Evolutionary conservation across 2,329 filamentous ascomycete species (phyloP).

Genomic region (Fusarium nodosum): DNA sequence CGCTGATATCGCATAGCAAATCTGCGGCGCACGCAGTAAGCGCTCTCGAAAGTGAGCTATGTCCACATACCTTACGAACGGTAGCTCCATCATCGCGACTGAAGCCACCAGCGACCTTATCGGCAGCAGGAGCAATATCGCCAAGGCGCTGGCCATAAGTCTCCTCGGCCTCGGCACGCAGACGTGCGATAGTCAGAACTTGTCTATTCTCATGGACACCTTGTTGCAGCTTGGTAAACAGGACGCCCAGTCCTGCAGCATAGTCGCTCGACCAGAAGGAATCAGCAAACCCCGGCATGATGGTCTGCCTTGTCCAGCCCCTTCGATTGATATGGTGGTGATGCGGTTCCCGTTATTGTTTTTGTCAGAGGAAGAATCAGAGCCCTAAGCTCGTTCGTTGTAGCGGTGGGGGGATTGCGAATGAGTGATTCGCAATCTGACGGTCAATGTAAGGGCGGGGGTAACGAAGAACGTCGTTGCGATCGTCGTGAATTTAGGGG

Average conservation of each 20-base stretch:
- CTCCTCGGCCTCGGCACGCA: slow-evolving; percentile 97
- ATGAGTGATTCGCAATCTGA: slow-evolving; percentile 24
- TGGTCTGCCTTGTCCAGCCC: slow-evolving; percentile 53
- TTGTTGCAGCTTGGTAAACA: slow-evolving; percentile 97
- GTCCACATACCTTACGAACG: slow-evolving; percentile 81
- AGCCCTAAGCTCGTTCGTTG: slow-evolving; percentile 31
- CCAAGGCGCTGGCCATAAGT: slow-evolving; percentile 83
- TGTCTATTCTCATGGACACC: slow-evolving; percentile 96
- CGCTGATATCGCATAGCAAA: slow-evolving; percentile 16
- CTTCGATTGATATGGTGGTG: slow-evolving; percentile 37
- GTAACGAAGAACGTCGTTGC: slow-evolving; percentile 31
- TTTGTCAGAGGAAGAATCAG: slow-evolving; percentile 20
- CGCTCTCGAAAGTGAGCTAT: slow-evolving; percentile 1
- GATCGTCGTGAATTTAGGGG: slow-evolving; percentile 31
- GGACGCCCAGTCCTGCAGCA: slow-evolving; percentile 90
- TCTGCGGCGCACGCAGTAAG: slow-evolving; percentile 9
- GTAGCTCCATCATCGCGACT: slow-evolving; percentile 93
- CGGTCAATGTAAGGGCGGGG: slow-evolving; percentile 18
- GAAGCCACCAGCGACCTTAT: slow-evolving; percentile 88
- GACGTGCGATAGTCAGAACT: slow-evolving; percentile 87
- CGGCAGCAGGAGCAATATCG: slow-evolving; percentile 85
- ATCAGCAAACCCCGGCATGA: slow-evolving; percentile 90
- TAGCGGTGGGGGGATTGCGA: slow-evolving; percentile 26
- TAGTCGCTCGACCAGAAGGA: slow-evolving; percentile 99
- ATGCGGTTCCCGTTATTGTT: slow-evolving; percentile 24